phyloP scores from a whole-genome alignment of 805 yeast species.

The Teunomyces panamensis region DNA sequence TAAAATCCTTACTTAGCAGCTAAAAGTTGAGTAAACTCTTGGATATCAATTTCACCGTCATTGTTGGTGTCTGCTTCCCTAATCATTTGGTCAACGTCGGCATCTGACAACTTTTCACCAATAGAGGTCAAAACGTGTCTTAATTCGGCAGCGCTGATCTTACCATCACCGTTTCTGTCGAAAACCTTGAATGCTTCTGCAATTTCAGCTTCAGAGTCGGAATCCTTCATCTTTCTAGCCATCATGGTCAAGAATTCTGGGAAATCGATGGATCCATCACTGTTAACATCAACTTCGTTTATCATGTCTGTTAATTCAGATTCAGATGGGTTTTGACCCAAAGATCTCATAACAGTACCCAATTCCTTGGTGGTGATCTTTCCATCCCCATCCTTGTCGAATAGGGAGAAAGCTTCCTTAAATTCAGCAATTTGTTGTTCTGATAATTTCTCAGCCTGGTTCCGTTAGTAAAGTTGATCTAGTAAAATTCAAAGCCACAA shows the following conservation, averaged over 20 bases:
- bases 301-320: conserved; percentile 94
- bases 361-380: conserved; percentile 93
- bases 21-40: conserved; percentile 90
- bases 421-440: conserved; percentile 96
- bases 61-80: conserved; percentile 93
- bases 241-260: conserved; percentile 46
- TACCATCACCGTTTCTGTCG: conserved; percentile 95
- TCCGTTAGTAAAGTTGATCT: neutral
- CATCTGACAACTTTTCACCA: conserved; percentile 94
- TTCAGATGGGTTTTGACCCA: conserved; percentile 96
- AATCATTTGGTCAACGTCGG: conserved; percentile 96
- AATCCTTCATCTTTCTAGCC: conserved; percentile 79
- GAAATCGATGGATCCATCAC: conserved; percentile 68
- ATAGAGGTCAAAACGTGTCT: conserved; percentile 96
- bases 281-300: conserved; percentile 94
- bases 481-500: neutral
- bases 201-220: conserved; percentile 95
- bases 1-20: conserved; percentile 55
- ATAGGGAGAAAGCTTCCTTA: conserved; percentile 95
- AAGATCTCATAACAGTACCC: conserved; percentile 98
- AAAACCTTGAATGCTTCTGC: conserved; percentile 98
- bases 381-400: conserved; percentile 96
- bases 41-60: conserved; percentile 95
- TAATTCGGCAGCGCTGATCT: conserved; percentile 93
- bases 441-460: conserved; percentile 80